Conservation (phyloP, 495 filamentous ascomycete species). For the Pseudevernia furfuracea region DNA sequence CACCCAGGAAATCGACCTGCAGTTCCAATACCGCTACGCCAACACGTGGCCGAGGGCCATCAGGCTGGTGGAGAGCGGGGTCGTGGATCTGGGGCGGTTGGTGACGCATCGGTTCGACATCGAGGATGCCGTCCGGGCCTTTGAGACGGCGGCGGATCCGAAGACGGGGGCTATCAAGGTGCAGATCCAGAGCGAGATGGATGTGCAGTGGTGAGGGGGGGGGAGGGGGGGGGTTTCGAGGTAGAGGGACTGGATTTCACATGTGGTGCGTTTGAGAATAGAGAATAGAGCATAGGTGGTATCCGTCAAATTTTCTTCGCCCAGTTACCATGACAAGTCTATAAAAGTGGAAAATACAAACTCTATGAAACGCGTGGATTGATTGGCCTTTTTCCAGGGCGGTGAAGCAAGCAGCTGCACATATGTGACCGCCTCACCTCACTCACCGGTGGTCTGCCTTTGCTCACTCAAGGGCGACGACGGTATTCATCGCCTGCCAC, state of each 20-base stretch:
- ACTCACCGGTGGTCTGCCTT: too few relatives aligned
- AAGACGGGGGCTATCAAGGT: slow-evolving; percentile 78
- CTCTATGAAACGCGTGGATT: too few relatives aligned
- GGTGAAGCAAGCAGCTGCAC: too few relatives aligned
- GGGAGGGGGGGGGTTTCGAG: neutral
- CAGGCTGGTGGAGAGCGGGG: slow-evolving; percentile 54
- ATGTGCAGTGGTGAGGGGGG: slow-evolving; percentile 15
- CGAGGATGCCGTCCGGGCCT: slow-evolving; percentile 66
- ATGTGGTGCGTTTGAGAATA: neutral
- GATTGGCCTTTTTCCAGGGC: too few relatives aligned
- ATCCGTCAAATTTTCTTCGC: too few relatives aligned
- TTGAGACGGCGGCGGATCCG: slow-evolving; percentile 52
- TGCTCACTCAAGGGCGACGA: too few relatives aligned
- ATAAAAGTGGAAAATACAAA: too few relatives aligned
- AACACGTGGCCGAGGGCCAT: slow-evolving; percentile 76
- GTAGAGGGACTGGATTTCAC: neutral
- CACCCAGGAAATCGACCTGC: slow-evolving; percentile 72
- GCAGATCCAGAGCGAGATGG: slow-evolving; percentile 49
- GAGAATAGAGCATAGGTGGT: neutral
- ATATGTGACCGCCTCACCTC: too few relatives aligned
- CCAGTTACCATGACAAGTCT: too few relatives aligned
- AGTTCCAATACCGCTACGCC: slow-evolving; percentile 77
- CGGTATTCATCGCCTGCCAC: too few relatives aligned
- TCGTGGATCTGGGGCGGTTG: slow-evolving; percentile 62
- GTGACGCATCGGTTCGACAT: slow-evolving; percentile 65